These are phyloP conservation scores for Beauveria asiatica DNA, from an alignment of 2,329 filamentous ascomycete genomes.

Conservation along the genomic window DNA sequence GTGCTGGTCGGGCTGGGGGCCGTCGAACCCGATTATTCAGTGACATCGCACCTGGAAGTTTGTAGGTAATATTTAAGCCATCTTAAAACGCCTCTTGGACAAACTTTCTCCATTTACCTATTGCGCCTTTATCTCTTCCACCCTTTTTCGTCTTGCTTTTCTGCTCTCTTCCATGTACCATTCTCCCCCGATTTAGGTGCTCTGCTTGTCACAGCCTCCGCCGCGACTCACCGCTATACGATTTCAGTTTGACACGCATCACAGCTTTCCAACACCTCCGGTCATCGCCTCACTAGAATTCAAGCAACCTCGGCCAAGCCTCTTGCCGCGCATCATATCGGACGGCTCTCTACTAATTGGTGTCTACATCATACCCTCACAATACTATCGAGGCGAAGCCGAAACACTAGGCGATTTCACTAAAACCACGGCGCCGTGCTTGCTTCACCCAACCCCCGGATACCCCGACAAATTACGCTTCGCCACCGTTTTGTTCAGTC, in stretches of 20 bases:
- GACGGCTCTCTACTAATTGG: too few species aligned
- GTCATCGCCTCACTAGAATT: not conserved
- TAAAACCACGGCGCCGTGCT: not conserved
- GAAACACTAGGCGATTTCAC: not conserved
- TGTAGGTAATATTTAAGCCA: not conserved
- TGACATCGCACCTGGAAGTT: not conserved
- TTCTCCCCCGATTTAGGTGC: not conserved
- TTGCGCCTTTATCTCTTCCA: not conserved
- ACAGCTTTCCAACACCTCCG: not conserved
- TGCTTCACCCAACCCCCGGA: not conserved
- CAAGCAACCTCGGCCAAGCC: not conserved
- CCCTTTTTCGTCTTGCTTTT: not conserved
- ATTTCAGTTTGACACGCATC: not conserved
- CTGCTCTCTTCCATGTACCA: not conserved
- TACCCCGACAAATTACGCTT: not conserved
- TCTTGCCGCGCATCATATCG: not conserved
- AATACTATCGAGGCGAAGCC: not conserved
- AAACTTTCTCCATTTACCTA: not conserved
- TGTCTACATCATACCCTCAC: not conserved
- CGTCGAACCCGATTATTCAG: conserved; percentile 1
- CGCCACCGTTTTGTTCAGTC: conserved; percentile 23
- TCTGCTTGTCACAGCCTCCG: not conserved
- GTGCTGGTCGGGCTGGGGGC: not conserved
- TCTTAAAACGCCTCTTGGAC: not conserved
- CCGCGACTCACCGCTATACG: not conserved